A percentile compares a stretch with the other conserved stretches of the same genome.
phyloP scores from a whole-genome alignment of 306 rosid genomes.

The Potentilla sterilis region DNA sequence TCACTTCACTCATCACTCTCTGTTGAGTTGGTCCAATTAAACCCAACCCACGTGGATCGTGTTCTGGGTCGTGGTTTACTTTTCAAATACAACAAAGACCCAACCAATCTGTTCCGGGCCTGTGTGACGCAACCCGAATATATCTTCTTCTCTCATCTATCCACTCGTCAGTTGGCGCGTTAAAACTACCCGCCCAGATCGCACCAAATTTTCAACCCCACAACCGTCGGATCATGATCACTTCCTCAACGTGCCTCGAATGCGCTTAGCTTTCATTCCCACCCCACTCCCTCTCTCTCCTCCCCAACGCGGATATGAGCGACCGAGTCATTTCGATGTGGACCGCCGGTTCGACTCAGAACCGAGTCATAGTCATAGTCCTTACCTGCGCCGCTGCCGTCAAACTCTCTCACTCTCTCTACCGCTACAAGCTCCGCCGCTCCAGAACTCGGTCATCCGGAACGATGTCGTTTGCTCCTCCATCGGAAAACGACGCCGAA shows the following conservation, averaged over 20 bases:
- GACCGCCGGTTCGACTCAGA: constrained; percentile 27
- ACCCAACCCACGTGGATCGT: no score
- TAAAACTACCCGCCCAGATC: background rate
- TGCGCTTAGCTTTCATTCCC: background rate
- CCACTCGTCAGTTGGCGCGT: constrained; percentile 15
- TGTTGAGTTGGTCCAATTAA: no score
- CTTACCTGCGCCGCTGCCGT: constrained; percentile 19
- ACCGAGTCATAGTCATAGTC: constrained; percentile 7
- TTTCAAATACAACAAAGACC: no score
- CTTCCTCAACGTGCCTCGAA: background rate
- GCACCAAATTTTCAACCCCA: background rate
- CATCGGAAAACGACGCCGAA: constrained; percentile 36
- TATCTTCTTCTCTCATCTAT: no score
- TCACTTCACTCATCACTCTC: no score
- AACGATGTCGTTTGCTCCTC: constrained; percentile 54
- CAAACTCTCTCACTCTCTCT: constrained; percentile 20
- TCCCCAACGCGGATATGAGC: background rate
- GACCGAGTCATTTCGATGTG: constrained; percentile 1
- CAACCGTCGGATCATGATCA: background rate
- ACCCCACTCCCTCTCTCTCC: background rate
- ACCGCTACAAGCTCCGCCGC: constrained; percentile 15
- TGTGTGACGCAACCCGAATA: no score
- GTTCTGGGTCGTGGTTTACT: no score
- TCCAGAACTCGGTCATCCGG: constrained; percentile 6
- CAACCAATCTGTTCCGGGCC: no score